Evolutionary conservation across 768 basidiomycete species (phyloP).

Genomic region (Pleurotus pulmonarius): DNA sequence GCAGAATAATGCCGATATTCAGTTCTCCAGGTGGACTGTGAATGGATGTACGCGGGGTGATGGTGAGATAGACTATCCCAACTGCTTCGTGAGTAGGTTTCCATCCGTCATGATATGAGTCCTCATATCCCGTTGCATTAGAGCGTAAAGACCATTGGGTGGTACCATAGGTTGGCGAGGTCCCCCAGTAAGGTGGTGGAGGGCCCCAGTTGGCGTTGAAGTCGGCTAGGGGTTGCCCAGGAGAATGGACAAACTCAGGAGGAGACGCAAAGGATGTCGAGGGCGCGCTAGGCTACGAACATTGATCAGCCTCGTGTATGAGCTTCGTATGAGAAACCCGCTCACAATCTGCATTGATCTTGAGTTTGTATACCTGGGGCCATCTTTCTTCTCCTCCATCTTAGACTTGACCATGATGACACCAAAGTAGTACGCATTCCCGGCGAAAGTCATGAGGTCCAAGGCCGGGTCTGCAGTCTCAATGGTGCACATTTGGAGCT

Average conservation of each 20-base stretch:
- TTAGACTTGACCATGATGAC: conserved; percentile 24
- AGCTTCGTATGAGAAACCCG: too few species aligned
- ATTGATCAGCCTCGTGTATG: too few species aligned
- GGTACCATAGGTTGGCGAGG: too few species aligned
- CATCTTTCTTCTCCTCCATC: background rate
- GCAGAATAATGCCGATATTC: conserved; percentile 53
- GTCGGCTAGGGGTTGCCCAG: too few species aligned
- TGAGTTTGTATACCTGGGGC: background rate
- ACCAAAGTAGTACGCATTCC: conserved; percentile 34
- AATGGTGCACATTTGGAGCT: conserved; percentile 37
- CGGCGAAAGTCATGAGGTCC: conserved; percentile 39
- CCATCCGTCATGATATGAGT: background rate
- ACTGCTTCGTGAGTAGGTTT: conserved; percentile 15
- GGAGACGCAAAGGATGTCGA: too few species aligned
- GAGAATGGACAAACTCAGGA: too few species aligned
- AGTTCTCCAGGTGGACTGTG: conserved; percentile 33
- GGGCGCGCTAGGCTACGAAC: too few species aligned
- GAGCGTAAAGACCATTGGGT: background rate
- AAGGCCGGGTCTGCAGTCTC: conserved; percentile 31
- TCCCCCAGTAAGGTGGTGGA: too few species aligned
- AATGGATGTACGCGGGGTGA: conserved; percentile 25
- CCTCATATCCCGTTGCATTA: background rate
- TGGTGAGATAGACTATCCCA: conserved; percentile 41
- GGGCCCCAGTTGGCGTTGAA: too few species aligned
- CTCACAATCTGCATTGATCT: background rate